Evolutionary conservation across 2,329 filamentous ascomycete species (phyloP).

Genomic region (Verticillium longisporum): DNA sequence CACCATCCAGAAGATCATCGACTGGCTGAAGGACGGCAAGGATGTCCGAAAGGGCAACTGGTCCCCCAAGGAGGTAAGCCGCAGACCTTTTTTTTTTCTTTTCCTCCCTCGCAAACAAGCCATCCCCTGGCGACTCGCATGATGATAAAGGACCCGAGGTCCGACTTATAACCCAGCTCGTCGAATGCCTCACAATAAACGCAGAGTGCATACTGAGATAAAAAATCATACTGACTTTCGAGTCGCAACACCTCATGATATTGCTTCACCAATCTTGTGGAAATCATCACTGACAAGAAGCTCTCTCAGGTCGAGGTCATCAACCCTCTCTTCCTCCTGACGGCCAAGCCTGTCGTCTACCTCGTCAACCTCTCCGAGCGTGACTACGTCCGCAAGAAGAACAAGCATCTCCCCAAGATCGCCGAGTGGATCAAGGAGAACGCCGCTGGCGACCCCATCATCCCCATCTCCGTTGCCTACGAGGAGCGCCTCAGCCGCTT

Average conservation of each 20-base stretch:
- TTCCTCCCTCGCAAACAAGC: not conserved
- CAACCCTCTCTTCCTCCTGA: slow-evolving; percentile 91
- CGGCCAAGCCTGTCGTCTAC: slow-evolving; percentile 95
- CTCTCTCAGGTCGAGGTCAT: slow-evolving; percentile 79
- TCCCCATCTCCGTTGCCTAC: slow-evolving; percentile 86
- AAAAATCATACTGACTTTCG: slow-evolving; percentile 27
- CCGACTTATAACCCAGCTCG: slow-evolving; percentile 99
- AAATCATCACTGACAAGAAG: slow-evolving; percentile 18
- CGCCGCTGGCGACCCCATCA: slow-evolving; percentile 79
- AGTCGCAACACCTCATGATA: slow-evolving; percentile 1
- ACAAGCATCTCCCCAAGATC: slow-evolving; percentile 94
- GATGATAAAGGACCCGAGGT: slow-evolving; percentile 97
- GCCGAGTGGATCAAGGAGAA: slow-evolving; percentile 94
- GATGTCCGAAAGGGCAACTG: slow-evolving; percentile 89
- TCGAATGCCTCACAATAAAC: slow-evolving; percentile 79
- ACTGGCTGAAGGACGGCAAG: slow-evolving; percentile 79
- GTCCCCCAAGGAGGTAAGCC: slow-evolving; percentile 87
- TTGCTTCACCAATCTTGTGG: slow-evolving; percentile 11
- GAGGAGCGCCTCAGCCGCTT: slow-evolving; percentile 87
- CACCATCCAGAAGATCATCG: slow-evolving; percentile 82
- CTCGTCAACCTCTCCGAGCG: slow-evolving; percentile 95
- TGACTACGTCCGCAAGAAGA: slow-evolving; percentile 98
- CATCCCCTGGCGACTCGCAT: slow-evolving; percentile 41
- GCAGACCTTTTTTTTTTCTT: slow-evolving; percentile 9
- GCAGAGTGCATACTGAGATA: slow-evolving; percentile 83